Evolutionary conservation across 2,329 filamentous ascomycete genomes (phyloP).

Genomic region (Exophiala lecanii-corni): DNA sequence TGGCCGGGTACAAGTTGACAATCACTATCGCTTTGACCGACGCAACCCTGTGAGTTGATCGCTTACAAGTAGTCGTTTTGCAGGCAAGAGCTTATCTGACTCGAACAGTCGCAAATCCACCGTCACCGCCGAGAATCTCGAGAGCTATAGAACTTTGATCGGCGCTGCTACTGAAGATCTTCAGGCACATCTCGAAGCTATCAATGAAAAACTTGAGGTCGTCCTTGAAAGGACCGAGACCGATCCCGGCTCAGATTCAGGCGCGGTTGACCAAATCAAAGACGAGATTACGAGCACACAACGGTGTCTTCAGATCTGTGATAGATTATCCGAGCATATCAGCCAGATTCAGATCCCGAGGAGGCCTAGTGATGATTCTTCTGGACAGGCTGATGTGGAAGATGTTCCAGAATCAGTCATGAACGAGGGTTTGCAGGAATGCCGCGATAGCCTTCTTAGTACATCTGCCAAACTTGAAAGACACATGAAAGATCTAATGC

Average conservation of each 20-base stretch:
- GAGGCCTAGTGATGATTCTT: conserved; percentile 4
- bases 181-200: conserved; percentile 28
- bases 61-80: no score
- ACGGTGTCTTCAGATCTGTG: conserved; percentile 32
- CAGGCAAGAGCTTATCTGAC: conserved; percentile 13
- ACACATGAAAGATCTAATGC: conserved; percentile 31
- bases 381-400: conserved; percentile 12
- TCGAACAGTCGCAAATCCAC: conserved; percentile 31
- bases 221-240: conserved; percentile 12
- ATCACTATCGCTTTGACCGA: conserved; percentile 40
- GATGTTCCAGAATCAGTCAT: conserved; percentile 30
- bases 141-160: conserved; percentile 28
- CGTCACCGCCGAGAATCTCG: conserved; percentile 29
- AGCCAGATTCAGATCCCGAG: conserved; percentile 27
- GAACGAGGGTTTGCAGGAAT: conserved; percentile 34
- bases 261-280: conserved; percentile 27
- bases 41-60: conserved; percentile 37
- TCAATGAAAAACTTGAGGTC: conserved; percentile 29
- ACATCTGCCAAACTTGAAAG: conserved; percentile 31
- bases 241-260: conserved; percentile 20
- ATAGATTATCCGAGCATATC: conserved; percentile 30
- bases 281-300: conserved; percentile 30
- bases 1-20: conserved; percentile 42
- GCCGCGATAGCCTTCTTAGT: conserved; percentile 30
- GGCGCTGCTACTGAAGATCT: conserved; percentile 28